A percentile compares a stretch with the other conserved stretches of the same genome.
Evolutionary conservation across 176 grass and related monocot species (phyloP).

Genomic region (Raddia guianensis): DNA sequence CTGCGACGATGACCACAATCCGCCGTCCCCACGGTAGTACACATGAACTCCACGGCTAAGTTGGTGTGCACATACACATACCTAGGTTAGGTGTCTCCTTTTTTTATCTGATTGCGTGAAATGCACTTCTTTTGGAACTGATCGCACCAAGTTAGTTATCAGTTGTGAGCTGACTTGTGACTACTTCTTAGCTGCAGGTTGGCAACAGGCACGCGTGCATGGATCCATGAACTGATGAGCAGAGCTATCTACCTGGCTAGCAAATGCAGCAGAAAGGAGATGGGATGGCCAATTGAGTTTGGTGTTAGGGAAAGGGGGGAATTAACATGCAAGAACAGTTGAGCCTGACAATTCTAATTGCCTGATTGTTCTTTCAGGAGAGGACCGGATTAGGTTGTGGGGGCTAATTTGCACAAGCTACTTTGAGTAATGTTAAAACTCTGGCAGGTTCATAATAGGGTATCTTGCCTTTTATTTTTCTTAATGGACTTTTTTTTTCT

Average conservation of each 20-base stretch:
- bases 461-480: background rate
- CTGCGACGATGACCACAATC: too few relatives aligned
- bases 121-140: background rate
- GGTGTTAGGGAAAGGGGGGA: too few relatives aligned
- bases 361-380: too few relatives aligned
- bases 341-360: too few relatives aligned
- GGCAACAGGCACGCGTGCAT: background rate
- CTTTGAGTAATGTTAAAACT: background rate
- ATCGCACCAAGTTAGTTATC: background rate
- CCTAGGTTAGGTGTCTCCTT: background rate
- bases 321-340: too few relatives aligned
- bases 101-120: background rate
- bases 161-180: too few relatives aligned
- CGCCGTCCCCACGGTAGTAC: too few relatives aligned
- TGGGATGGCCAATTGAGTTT: background rate
- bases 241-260: background rate
- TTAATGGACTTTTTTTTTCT: background rate
- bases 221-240: background rate
- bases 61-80: background rate
- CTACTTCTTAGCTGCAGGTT: too few relatives aligned
- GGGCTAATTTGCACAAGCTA: too few relatives aligned
- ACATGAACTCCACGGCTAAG: too few relatives aligned
- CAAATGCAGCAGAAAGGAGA: background rate
- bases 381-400: background rate
- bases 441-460: background rate